Evolutionary conservation across 2,329 filamentous ascomycete species (phyloP).

Genomic region (Achaetomium macrosporum): DNA sequence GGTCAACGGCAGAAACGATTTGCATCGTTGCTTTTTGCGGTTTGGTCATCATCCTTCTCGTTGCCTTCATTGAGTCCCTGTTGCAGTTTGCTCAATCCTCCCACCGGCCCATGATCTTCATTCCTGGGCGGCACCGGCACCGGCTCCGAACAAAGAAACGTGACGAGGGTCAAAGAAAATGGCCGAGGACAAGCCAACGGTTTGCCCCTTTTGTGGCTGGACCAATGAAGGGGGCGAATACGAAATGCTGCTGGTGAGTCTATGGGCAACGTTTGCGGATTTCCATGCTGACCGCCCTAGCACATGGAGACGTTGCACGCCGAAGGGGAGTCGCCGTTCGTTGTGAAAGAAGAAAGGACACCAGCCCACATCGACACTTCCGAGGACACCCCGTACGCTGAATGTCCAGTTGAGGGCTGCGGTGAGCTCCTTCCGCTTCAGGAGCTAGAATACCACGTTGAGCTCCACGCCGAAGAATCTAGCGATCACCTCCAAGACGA

Average conservation of each 20-base stretch:
- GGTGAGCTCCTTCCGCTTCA: slow-evolving; percentile 48
- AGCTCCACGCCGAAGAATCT: slow-evolving; percentile 51
- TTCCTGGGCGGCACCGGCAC: no score
- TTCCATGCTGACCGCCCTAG: slow-evolving; percentile 16
- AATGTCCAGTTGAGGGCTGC: slow-evolving; percentile 53
- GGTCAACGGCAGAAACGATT: no score
- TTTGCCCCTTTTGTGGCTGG: slow-evolving; percentile 36
- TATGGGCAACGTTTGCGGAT: not conserved
- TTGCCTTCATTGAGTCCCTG: no score
- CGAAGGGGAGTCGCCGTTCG: slow-evolving; percentile 24
- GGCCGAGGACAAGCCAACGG: slow-evolving; percentile 7
- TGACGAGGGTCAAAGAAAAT: slow-evolving; percentile 7
- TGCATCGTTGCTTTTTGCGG: no score
- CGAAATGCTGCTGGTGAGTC: slow-evolving; percentile 32
- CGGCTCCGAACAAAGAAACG: not conserved
- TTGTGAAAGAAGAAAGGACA: slow-evolving; percentile 22
- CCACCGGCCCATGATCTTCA: no score
- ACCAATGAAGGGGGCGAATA: slow-evolving; percentile 28
- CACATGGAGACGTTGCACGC: slow-evolving; percentile 28
- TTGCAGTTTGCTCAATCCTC: no score
- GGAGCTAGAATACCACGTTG: slow-evolving; percentile 54
- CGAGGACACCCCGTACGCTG: slow-evolving; percentile 38
- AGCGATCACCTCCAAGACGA: slow-evolving; percentile 24
- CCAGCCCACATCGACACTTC: slow-evolving; percentile 17
- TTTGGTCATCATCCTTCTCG: no score